Evolutionary conservation across 129 eudicot species (phyloP).

Genomic region (Flaveria sonorensis): DNA sequence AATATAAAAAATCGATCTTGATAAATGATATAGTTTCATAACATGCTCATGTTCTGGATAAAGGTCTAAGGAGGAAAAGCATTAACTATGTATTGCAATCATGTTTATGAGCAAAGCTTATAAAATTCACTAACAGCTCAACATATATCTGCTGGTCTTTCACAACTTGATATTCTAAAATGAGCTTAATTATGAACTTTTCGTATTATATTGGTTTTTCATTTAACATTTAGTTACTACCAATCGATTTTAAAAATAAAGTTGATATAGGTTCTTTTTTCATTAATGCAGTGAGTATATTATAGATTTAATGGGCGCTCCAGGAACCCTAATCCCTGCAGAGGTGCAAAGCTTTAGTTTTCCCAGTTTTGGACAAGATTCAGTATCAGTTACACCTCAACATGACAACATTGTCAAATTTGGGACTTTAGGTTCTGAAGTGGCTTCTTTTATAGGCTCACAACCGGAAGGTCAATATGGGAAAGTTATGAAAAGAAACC

Average conservation of each 20-base stretch:
- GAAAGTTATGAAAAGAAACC: constrained; percentile 25
- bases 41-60: not conserved
- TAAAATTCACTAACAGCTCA: not conserved
- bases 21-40: not conserved
- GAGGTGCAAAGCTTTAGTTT: constrained; percentile 71
- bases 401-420: constrained; percentile 26
- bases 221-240: not conserved
- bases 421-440: constrained; percentile 36
- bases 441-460: constrained; percentile 29
- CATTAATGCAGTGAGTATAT: constrained; percentile 76
- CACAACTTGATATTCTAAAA: constrained; percentile 1
- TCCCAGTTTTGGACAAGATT: constrained; percentile 45
- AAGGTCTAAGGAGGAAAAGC: constrained; percentile 2
- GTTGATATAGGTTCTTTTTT: constrained; percentile 35
- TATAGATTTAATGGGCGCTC: constrained; percentile 93
- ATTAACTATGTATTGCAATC: constrained; percentile 1
- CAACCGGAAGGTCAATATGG: constrained; percentile 34
- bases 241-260: not conserved
- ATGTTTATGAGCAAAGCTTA: not conserved
- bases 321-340: constrained; percentile 83
- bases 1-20: not conserved
- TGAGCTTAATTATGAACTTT: not conserved
- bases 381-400: constrained; percentile 33
- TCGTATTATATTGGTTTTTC: not conserved
- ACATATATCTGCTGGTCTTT: not conserved